Conservation (phyloP, 306 rosid species). For the Fragaria iinumae region DNA sequence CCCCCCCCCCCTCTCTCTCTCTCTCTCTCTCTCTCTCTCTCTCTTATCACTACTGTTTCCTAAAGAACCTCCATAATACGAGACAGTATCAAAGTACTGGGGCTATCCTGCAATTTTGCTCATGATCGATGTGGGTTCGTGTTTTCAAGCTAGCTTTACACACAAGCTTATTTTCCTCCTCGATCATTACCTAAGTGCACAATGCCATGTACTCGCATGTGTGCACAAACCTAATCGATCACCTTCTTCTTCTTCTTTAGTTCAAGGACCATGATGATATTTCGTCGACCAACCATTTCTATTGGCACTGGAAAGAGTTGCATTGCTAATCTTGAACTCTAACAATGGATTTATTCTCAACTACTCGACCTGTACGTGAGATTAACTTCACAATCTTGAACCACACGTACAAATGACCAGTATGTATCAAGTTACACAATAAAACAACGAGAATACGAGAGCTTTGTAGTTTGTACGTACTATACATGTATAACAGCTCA, state of each 20-base stretch:
- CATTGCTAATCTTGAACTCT: neutral
- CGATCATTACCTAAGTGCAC: neutral
- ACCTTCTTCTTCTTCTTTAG: neutral
- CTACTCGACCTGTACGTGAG: neutral
- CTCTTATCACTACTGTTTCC: neutral
- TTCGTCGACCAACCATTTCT: no score
- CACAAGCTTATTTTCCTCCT: neutral
- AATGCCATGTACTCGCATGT: neutral
- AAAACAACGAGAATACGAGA: neutral
- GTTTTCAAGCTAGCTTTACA: constrained; percentile 2
- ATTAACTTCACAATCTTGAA: neutral
- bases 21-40: neutral
- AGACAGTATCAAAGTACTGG: constrained; percentile 4
- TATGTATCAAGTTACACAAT: neutral
- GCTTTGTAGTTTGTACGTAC: neutral
- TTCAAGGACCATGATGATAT: neutral
- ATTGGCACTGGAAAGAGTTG: neutral
- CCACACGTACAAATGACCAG: neutral
- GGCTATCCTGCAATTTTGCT: neutral
- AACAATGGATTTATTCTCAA: neutral
- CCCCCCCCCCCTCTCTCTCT: neutral
- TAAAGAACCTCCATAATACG: neutral
- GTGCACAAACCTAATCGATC: neutral
- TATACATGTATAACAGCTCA: neutral
- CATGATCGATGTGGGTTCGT: neutral